Evolutionary conservation across 2,329 filamentous ascomycete species (phyloP).

Genomic region (Pseudocercospora fijiensis): DNA sequence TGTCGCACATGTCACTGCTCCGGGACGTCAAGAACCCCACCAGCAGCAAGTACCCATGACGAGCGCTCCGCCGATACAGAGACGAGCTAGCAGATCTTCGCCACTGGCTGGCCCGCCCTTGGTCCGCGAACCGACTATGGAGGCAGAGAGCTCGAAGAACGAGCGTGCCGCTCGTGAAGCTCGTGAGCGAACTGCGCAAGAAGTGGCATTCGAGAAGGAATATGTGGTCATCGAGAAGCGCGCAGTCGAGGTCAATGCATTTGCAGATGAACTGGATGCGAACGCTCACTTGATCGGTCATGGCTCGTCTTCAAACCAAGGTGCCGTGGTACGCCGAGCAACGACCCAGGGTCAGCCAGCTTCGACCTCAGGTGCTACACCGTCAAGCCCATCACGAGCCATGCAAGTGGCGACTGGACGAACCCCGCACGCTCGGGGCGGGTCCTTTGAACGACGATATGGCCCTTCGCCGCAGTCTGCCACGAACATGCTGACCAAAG

Average conservation of each 20-base stretch:
- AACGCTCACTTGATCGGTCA: slow-evolving; percentile 45
- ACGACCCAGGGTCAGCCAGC: slow-evolving; percentile 73
- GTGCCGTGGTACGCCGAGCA: slow-evolving; percentile 68
- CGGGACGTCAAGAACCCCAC: slow-evolving; percentile 42
- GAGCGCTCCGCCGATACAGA: slow-evolving; percentile 50
- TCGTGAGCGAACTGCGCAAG: slow-evolving; percentile 70
- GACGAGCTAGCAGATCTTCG: slow-evolving; percentile 57
- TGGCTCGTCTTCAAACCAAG: slow-evolving; percentile 51
- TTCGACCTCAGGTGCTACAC: slow-evolving; percentile 66
- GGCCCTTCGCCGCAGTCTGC: slow-evolving; percentile 71
- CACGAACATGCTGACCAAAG: slow-evolving; percentile 90
- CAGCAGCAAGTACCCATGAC: slow-evolving; percentile 30
- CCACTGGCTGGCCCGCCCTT: slow-evolving; percentile 45
- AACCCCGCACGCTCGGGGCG: slow-evolving; percentile 69
- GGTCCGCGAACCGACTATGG: slow-evolving; percentile 46
- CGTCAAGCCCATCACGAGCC: slow-evolving; percentile 65
- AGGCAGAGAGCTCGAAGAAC: slow-evolving; percentile 17
- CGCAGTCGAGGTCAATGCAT: slow-evolving; percentile 92
- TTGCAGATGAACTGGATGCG: slow-evolving; percentile 90
- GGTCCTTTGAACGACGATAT: slow-evolving; percentile 80
- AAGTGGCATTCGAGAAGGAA: slow-evolving; percentile 86
- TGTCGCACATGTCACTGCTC: slow-evolving; percentile 47
- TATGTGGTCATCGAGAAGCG: slow-evolving; percentile 96
- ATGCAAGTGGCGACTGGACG: slow-evolving; percentile 72
- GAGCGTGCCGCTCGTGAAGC: slow-evolving; percentile 44